phyloP scores from a whole-genome alignment of 2,329 filamentous ascomycete genomes.

The Rhinocladiella mackenziei region DNA sequence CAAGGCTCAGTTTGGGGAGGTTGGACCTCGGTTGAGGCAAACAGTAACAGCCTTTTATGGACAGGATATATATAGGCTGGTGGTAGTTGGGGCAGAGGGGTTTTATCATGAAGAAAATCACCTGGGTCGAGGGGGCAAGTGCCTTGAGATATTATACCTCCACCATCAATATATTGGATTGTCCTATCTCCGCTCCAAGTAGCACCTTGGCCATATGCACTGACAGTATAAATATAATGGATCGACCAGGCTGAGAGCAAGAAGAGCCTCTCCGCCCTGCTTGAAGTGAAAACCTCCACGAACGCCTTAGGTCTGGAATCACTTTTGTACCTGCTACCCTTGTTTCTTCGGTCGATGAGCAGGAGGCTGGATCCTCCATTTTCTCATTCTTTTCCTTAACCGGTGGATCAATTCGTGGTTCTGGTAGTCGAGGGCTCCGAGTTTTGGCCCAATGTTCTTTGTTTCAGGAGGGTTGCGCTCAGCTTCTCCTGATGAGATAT shows the following conservation, averaged over 20 bases:
- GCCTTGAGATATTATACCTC: no score
- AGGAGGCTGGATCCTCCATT: background rate
- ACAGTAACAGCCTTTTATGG: no score
- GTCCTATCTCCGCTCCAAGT: slow-evolving; percentile 6
- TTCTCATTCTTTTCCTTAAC: slow-evolving; percentile 7
- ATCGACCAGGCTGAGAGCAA: slow-evolving; percentile 11
- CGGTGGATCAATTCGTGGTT: slow-evolving; percentile 16
- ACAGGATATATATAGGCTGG: no score
- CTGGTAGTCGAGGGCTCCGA: slow-evolving; percentile 10
- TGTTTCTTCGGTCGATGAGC: no score
- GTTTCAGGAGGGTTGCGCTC: slow-evolving; percentile 8
- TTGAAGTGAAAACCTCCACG: slow-evolving; percentile 8
- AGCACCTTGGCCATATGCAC: slow-evolving; percentile 7
- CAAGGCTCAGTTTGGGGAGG: background rate
- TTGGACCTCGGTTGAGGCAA: background rate
- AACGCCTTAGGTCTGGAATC: slow-evolving; percentile 4
- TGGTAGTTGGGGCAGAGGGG: no score
- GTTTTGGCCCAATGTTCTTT: slow-evolving; percentile 7
- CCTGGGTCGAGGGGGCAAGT: no score
- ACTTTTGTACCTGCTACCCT: slow-evolving; percentile 3
- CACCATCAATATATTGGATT: background rate
- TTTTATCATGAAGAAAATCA: no score
- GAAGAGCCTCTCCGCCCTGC: slow-evolving; percentile 13
- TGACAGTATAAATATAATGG: slow-evolving; percentile 9
- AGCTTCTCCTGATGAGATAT: slow-evolving; percentile 9